Conservation (phyloP, 495 filamentous ascomycete species). For the Penicillium crystallinum region DNA sequence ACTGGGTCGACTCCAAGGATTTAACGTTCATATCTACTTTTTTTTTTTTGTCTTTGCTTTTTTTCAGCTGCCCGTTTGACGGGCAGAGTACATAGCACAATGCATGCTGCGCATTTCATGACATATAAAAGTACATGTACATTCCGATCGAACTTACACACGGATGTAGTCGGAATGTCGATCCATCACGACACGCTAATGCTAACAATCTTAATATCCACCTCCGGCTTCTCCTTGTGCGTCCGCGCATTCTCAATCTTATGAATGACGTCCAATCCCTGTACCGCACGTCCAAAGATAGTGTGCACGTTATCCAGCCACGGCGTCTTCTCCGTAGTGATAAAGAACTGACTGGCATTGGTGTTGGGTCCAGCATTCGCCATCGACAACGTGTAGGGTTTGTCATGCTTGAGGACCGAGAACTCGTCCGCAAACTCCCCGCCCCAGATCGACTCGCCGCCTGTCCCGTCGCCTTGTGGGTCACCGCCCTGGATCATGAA, state of each 20-base stretch:
- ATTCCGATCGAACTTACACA: neutral
- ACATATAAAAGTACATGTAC: neutral
- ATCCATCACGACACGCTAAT: slow-evolving; percentile 46
- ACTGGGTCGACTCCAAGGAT: neutral
- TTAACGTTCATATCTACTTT: neutral
- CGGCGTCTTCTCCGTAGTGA: slow-evolving; percentile 93
- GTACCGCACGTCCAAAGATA: slow-evolving; percentile 84
- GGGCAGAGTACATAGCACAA: slow-evolving; percentile 2
- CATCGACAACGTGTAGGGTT: slow-evolving; percentile 94
- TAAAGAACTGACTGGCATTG: slow-evolving; percentile 89
- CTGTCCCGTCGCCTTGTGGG: slow-evolving; percentile 90
- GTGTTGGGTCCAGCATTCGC: slow-evolving; percentile 88
- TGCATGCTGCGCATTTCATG: neutral
- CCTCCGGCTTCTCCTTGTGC: slow-evolving; percentile 94
- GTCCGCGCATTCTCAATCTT: slow-evolving; percentile 89
- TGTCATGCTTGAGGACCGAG: slow-evolving; percentile 84
- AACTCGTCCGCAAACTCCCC: slow-evolving; percentile 95
- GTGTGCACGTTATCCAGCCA: slow-evolving; percentile 98
- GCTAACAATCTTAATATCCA: slow-evolving; percentile 95
- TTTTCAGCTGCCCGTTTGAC: neutral
- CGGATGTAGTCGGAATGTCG: neutral
- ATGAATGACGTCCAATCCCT: slow-evolving; percentile 92
- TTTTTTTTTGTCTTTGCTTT: neutral
- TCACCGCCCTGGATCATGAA: slow-evolving; percentile 98
- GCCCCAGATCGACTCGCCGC: slow-evolving; percentile 96